These are phyloP conservation scores for Citropsis articulata DNA, from an alignment of 345 rosid species.

Conservation along the genomic window DNA sequence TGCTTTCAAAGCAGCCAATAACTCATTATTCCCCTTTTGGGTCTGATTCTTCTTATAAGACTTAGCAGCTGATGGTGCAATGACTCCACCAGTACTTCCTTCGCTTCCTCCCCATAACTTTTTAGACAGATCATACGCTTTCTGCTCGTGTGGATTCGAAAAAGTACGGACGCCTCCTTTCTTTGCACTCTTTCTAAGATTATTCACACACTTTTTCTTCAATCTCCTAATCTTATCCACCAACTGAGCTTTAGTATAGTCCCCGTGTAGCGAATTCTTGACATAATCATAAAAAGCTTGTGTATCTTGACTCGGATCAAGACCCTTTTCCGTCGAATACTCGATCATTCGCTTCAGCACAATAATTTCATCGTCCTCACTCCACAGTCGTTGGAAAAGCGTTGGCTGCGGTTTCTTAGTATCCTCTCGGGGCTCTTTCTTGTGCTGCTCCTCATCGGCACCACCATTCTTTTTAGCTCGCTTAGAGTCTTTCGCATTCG, in stretches of 20 bases:
- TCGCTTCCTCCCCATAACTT: conserved; percentile 27
- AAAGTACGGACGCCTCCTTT: conserved; percentile 22
- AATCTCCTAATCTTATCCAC: conserved; percentile 39
- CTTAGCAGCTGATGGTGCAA: background rate
- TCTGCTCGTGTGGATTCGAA: conserved; percentile 31
- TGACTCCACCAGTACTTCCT: background rate
- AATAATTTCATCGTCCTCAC: conserved; percentile 48
- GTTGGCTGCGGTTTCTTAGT: conserved; percentile 21
- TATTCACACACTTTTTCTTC: conserved; percentile 37
- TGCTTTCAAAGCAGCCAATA: background rate
- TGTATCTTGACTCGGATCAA: conserved; percentile 33
- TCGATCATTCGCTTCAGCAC: conserved; percentile 43
- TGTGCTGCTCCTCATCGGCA: conserved; percentile 8
- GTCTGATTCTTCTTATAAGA: conserved; percentile 18
- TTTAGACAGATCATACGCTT: conserved; percentile 32
- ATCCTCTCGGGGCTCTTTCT: conserved; percentile 37
- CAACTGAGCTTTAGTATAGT: conserved; percentile 33
- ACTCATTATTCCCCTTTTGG: conserved; percentile 13
- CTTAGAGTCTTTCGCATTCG: conserved; percentile 14
- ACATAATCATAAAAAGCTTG: conserved; percentile 36
- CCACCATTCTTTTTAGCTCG: conserved; percentile 28
- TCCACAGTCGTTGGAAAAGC: conserved; percentile 46
- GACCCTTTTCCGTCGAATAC: conserved; percentile 28
- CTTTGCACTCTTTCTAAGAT: conserved; percentile 6
- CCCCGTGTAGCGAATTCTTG: conserved; percentile 38